Conservation (phyloP, 352 stramenopile genomes). For the Phytophthora brassicae region DNA sequence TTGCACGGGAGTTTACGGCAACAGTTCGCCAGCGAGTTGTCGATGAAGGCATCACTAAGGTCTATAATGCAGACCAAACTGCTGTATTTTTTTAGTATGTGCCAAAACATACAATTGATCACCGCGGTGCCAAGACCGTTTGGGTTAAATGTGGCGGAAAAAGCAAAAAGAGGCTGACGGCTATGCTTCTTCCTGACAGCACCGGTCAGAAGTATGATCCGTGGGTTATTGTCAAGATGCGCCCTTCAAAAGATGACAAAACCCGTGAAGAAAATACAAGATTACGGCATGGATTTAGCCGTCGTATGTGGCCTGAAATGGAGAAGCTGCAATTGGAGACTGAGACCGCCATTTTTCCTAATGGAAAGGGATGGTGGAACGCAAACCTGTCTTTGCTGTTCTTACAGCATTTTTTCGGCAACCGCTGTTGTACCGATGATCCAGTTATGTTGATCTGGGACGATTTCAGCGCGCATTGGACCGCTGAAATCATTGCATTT, state of each 20-base stretch:
- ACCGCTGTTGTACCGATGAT: not conserved
- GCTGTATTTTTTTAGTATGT: constrained; percentile 34
- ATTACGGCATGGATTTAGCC: constrained; percentile 30
- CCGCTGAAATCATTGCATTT: constrained; percentile 11
- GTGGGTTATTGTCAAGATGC: constrained; percentile 27
- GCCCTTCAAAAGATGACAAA: constrained; percentile 1
- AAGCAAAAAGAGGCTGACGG: constrained; percentile 24
- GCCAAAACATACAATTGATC: constrained; percentile 19
- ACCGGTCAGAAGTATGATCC: constrained; percentile 15
- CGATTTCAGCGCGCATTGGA: constrained; percentile 27
- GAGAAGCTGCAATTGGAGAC: constrained; percentile 7
- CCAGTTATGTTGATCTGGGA: constrained; percentile 26
- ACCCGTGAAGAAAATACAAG: constrained; percentile 17
- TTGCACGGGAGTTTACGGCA: constrained; percentile 4
- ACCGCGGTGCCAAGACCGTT: constrained; percentile 12
- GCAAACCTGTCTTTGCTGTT: constrained; percentile 11
- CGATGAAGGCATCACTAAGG: constrained; percentile 3
- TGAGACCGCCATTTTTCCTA: constrained; percentile 22
- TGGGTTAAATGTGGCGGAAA: constrained; percentile 21
- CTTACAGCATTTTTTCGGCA: constrained; percentile 18
- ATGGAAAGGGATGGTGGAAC: constrained; percentile 26
- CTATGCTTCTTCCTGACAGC: constrained; percentile 16
- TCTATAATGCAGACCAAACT: too few relatives aligned
- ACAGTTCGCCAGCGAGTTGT: constrained; percentile 3
- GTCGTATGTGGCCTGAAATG: constrained; percentile 24